phyloP scores from a whole-genome alignment of 495 filamentous ascomycete species.

The Xylona heveae region DNA sequence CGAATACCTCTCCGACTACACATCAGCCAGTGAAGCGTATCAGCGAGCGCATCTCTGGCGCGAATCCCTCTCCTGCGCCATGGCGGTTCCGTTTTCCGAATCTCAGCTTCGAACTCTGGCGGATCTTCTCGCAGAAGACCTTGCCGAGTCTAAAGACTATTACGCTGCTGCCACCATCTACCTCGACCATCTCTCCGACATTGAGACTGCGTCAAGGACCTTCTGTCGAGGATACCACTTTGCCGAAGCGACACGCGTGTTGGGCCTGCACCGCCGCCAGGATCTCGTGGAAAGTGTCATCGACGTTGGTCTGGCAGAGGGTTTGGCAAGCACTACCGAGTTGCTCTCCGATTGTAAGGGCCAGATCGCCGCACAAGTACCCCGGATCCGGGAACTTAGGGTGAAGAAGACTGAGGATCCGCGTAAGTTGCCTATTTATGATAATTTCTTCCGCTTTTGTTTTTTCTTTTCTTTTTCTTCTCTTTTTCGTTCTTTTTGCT shows the following conservation, averaged over 20 bases:
- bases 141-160: constrained; percentile 67
- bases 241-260: constrained; percentile 57
- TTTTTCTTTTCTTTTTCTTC: constrained; percentile 4
- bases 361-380: constrained; percentile 66
- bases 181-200: constrained; percentile 54
- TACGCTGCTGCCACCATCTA: constrained; percentile 57
- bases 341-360: constrained; percentile 76
- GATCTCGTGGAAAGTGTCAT: constrained; percentile 33
- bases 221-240: constrained; percentile 75
- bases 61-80: constrained; percentile 61
- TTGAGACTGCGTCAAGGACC: constrained; percentile 39
- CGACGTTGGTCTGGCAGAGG: constrained; percentile 59
- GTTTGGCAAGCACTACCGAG: constrained; percentile 58
- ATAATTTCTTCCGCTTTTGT: too few species aligned
- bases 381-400: constrained; percentile 62
- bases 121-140: constrained; percentile 39
- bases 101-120: constrained; percentile 43
- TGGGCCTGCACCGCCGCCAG: constrained; percentile 25
- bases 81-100: constrained; percentile 35
- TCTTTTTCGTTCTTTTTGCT: constrained; percentile 23
- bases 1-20: constrained; percentile 59
- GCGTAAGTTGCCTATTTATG: constrained; percentile 28
- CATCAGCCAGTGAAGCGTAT: constrained; percentile 56
- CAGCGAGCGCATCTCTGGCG: constrained; percentile 71
- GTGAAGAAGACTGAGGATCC: constrained; percentile 64